These are phyloP conservation scores for Leptographium flavum DNA, from an alignment of 2,329 filamentous ascomycete species.

Conservation along the genomic window DNA sequence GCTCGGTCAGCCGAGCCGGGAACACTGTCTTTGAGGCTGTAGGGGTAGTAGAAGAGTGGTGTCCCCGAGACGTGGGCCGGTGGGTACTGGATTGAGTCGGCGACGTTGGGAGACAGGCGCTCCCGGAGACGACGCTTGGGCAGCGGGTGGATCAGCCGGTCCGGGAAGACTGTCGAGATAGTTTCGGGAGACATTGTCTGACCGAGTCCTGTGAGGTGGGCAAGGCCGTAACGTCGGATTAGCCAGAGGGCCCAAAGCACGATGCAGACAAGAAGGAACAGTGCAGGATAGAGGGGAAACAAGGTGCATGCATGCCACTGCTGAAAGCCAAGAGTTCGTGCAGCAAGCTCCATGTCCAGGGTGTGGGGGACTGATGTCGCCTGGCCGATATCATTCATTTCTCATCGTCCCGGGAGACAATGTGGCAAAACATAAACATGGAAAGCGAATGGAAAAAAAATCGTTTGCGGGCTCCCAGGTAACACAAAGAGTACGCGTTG, in stretches of 20 bases:
- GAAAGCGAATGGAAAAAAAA: no score
- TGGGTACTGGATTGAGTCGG: constrained; percentile 70
- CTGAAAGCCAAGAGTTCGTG: background rate
- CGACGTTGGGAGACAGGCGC: constrained; percentile 72
- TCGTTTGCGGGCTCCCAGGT: no score
- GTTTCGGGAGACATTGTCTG: constrained; percentile 57
- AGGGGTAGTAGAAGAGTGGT: constrained; percentile 65
- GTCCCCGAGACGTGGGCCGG: constrained; percentile 55
- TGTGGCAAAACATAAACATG: no score
- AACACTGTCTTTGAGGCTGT: constrained; percentile 33
- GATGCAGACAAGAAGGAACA: background rate
- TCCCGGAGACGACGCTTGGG: constrained; percentile 82
- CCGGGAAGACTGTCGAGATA: constrained; percentile 66
- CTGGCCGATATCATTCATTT: no score
- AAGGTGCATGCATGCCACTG: background rate
- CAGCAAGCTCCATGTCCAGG: background rate
- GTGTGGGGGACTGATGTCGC: background rate
- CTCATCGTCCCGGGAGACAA: background rate
- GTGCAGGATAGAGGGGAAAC: no score
- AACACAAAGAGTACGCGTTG: no score
- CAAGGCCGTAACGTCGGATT: constrained; percentile 15
- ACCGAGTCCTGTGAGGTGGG: constrained; percentile 24
- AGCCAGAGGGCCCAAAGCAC: constrained; percentile 11
- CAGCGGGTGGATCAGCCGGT: constrained; percentile 83
- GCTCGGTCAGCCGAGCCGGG: constrained; percentile 27